Base-by-base conservation (phyloP, 257 asterid species). In the Solanum sejunctum region DNA sequence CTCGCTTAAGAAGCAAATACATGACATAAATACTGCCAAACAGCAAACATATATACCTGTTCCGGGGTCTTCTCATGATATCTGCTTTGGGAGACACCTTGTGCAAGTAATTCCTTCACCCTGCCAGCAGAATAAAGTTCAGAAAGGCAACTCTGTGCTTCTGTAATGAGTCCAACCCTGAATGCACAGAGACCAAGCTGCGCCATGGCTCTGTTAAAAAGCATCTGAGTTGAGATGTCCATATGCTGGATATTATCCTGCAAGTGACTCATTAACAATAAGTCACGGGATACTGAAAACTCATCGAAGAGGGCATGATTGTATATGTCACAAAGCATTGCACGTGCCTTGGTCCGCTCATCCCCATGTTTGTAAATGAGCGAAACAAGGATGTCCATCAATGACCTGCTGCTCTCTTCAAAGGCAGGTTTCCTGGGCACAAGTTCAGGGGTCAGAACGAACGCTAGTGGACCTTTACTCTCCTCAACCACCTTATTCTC, bases 31-130 rank as follows among this genome's bases (percentile, higher is more conserved):
- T 43, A 41, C 52, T 39, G 18, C 79, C 28, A 71, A 71, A 41
- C 63, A 51, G 61, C n/a, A 71, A 75, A 75, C 8, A n/a, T 12
- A 51, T 12, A 75, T 87, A 95, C 99, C 98, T 96, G 98, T 87
- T 95, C 98, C 7, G 98, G 99, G n/a, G 99, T 93, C 91, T 96
- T 96, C 88, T 95, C 99, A 55, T 94, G 98, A 85, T 92, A 95
- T 84, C 99, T 90, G 90, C 96, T 94, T 89, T 96, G 99, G 32
- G 97, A 90, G 84, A 96, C 91, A 86, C 99, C 99, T 89, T 96
- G 99, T 7, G 99, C 99, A 70, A 96, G 92, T 87, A 96, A 89
- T 69, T 96, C 99, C 91, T 94, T 96, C 84, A 94, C 99, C 87
- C 98, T 93, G 43, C 99, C 98, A 83, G 96, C 96, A 87, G 98